Percentiles rank a stretch among this genome's conserved stretches.
Conservation (phyloP, 2,329 filamentous ascomycete genomes). For the Thelonectria discophora region DNA sequence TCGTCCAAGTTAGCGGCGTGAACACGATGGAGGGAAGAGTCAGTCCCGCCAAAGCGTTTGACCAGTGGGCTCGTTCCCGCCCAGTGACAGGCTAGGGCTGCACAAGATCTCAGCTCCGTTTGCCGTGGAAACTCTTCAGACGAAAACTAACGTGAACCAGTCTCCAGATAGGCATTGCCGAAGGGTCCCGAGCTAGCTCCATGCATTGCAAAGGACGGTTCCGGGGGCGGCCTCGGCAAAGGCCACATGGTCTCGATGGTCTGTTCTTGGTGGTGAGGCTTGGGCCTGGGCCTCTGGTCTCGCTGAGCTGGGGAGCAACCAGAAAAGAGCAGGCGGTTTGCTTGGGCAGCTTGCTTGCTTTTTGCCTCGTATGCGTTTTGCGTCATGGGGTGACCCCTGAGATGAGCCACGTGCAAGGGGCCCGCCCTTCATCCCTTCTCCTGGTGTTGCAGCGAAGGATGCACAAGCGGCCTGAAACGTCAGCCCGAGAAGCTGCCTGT, state of each 20-base stretch:
- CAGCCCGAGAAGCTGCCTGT: slow-evolving; percentile 28
- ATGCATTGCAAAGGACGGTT: too few relatives aligned
- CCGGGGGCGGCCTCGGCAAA: not conserved
- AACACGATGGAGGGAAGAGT: not conserved
- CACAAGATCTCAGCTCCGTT: too few relatives aligned
- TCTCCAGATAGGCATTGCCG: not conserved
- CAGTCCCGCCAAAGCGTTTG: not conserved
- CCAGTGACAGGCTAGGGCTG: too few relatives aligned
- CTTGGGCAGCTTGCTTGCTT: slow-evolving; percentile 1
- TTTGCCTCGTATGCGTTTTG: slow-evolving; percentile 3
- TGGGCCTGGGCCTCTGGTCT: not conserved
- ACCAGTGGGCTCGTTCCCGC: not conserved
- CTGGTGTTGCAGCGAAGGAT: not conserved
- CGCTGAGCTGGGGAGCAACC: not conserved
- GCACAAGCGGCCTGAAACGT: slow-evolving; percentile 38
- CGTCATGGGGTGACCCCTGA: slow-evolving; percentile 20
- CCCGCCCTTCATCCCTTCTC: not conserved
- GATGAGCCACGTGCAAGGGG: slow-evolving; percentile 29
- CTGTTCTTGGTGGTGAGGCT: not conserved
- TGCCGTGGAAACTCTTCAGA: too few relatives aligned
- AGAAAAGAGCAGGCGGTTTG: not conserved
- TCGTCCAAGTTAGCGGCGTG: not conserved
- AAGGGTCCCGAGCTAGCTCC: not conserved
- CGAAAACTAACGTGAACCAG: too few relatives aligned
- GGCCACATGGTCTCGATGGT: slow-evolving; percentile 1